Evolutionary conservation across 2,329 filamentous ascomycete species (phyloP).

Genomic region (Podosphaera aphanis): DNA sequence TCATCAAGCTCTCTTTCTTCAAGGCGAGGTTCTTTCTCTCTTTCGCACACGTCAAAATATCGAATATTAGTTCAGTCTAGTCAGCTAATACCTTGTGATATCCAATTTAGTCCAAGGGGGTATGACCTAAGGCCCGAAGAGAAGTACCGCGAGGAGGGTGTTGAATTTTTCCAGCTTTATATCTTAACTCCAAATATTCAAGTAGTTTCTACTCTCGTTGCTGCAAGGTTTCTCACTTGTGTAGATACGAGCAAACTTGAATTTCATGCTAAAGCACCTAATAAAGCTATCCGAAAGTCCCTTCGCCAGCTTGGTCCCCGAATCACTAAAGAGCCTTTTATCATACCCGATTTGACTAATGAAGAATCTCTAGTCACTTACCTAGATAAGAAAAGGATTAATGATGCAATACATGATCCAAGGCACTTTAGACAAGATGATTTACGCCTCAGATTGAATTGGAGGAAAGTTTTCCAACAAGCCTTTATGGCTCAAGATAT

Average conservation of each 20-base stretch:
- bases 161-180: conserved; percentile 25
- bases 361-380: background rate
- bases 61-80: conserved; percentile 1
- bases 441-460: conserved; percentile 7
- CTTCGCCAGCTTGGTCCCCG: conserved; percentile 1
- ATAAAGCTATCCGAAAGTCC: conserved; percentile 2
- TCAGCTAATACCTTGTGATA: conserved; percentile 5
- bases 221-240: conserved; percentile 4
- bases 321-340: conserved; percentile 9
- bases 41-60: background rate
- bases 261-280: conserved; percentile 3
- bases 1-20: conserved; percentile 1
- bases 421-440: conserved; percentile 1
- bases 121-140: conserved; percentile 3
- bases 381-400: background rate
- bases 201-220: conserved; percentile 20
- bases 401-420: background rate
- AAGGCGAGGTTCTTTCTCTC: conserved; percentile 8
- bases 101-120: conserved; percentile 2
- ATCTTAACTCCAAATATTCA: conserved; percentile 21
- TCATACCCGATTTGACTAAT: conserved; percentile 9
- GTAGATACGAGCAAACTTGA: background rate
- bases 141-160: conserved; percentile 15
- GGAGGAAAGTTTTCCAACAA: conserved; percentile 5
- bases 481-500: background rate